phyloP scores from a whole-genome alignment of 2,329 filamentous ascomycete genomes.

The Aspergillus sp. region DNA sequence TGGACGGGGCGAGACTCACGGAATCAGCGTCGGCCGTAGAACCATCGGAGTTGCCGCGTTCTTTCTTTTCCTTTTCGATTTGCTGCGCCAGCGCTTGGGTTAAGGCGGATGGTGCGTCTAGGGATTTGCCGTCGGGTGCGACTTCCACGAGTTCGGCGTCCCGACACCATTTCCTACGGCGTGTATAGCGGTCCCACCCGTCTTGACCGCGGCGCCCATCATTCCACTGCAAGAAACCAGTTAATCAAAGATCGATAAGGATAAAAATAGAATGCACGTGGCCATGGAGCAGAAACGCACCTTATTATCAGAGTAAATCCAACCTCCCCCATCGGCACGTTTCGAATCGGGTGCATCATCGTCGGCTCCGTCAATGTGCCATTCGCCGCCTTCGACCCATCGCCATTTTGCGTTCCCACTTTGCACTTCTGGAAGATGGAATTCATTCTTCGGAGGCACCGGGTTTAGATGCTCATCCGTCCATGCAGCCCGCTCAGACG shows the following conservation, averaged over 20 bases:
- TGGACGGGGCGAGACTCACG: slow-evolving; percentile 29
- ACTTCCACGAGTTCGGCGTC: slow-evolving; percentile 92
- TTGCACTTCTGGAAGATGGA: slow-evolving; percentile 67
- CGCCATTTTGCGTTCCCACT: slow-evolving; percentile 65
- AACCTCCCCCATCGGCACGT: slow-evolving; percentile 66
- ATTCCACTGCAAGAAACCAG: slow-evolving; percentile 66
- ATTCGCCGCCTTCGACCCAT: slow-evolving; percentile 83
- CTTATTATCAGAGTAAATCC: slow-evolving; percentile 99
- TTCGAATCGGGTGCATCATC: slow-evolving; percentile 40
- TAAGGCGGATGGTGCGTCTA: slow-evolving; percentile 40
- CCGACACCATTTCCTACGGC: slow-evolving; percentile 91
- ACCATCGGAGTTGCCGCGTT: slow-evolving; percentile 18
- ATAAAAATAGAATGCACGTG: not conserved
- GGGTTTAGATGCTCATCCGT: slow-evolving; percentile 92
- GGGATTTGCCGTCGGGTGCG: slow-evolving; percentile 45
- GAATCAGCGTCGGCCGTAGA: slow-evolving; percentile 25
- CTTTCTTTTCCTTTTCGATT: slow-evolving; percentile 19
- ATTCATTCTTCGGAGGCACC: slow-evolving; percentile 71
- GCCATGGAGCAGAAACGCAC: slow-evolving; percentile 46
- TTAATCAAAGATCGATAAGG: not conserved
- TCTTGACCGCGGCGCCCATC: slow-evolving; percentile 80
- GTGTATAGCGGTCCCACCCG: slow-evolving; percentile 92
- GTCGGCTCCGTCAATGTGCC: slow-evolving; percentile 74
- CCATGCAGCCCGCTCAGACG: slow-evolving; percentile 88
- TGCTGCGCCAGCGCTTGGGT: slow-evolving; percentile 27